These are phyloP conservation scores for Papiliotrema fonsecae DNA, from an alignment of 1,284 basidiomycete species.

Conservation along the genomic window DNA sequence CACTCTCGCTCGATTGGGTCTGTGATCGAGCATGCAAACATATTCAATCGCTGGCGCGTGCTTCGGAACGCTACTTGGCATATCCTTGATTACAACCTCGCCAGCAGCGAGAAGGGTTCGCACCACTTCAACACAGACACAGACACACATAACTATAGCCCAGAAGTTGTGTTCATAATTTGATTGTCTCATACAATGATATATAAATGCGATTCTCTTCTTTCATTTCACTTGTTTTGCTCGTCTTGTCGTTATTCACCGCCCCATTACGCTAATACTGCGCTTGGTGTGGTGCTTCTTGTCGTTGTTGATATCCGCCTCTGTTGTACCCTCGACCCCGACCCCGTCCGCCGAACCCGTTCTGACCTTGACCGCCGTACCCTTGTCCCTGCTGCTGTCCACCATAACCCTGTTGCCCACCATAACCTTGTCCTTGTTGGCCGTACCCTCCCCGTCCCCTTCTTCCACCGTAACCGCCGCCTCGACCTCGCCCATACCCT, in stretches of 20 bases:
- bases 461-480: constrained; percentile 12
- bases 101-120: neutral
- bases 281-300: neutral
- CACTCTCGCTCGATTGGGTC: constrained; percentile 7
- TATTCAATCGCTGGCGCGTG: too few species aligned
- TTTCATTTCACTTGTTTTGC: constrained; percentile 3
- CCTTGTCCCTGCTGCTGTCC: constrained; percentile 1
- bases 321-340: constrained; percentile 1
- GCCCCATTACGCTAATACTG: neutral
- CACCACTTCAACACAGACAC: neutral
- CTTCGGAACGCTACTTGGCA: too few species aligned
- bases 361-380: neutral
- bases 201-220: neutral
- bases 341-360: constrained; percentile 9
- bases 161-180: too few species aligned
- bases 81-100: neutral
- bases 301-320: constrained; percentile 12
- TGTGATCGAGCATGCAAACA: neutral
- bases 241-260: neutral
- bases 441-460: constrained; percentile 5
- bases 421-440: neutral
- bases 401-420: constrained; percentile 3
- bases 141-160: too few species aligned
- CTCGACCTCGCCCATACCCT: constrained; percentile 11
- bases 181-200: constrained; percentile 2